Evolutionary conservation across 306 rosid species (phyloP).

Genomic region (Gillenia trifoliata): DNA sequence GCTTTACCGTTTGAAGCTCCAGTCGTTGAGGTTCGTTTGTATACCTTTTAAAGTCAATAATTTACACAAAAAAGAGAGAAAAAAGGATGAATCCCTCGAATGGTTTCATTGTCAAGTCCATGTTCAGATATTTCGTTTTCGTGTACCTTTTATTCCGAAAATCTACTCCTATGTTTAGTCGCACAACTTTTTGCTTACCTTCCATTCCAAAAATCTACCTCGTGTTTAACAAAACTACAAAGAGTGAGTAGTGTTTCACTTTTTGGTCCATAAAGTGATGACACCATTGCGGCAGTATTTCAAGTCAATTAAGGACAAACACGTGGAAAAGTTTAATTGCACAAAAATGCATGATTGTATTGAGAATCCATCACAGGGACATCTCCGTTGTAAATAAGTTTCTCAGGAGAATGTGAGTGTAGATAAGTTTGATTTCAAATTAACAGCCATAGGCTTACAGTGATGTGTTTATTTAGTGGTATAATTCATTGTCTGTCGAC

Average conservation of each 20-base stretch:
- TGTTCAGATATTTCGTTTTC: not conserved
- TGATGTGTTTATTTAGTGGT: too few species aligned
- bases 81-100: not conserved
- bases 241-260: not conserved
- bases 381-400: too few species aligned
- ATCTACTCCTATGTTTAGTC: not conserved
- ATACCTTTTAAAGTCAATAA: not conserved
- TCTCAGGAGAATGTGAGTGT: too few species aligned
- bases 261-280: too few species aligned
- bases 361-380: too few species aligned
- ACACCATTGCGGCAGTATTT: too few species aligned
- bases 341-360: too few species aligned
- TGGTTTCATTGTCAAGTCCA: not conserved
- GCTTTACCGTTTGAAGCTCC: constrained; percentile 6
- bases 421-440: too few species aligned
- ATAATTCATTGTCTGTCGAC: not conserved
- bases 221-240: not conserved
- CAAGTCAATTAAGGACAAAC: not conserved
- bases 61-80: not conserved
- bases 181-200: not conserved
- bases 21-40: not conserved
- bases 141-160: not conserved
- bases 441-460: too few species aligned
- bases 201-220: not conserved
- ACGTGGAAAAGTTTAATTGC: not conserved